These are phyloP conservation scores for Candida railenensis DNA, from an alignment of 805 yeast species.

Conservation along the genomic window DNA sequence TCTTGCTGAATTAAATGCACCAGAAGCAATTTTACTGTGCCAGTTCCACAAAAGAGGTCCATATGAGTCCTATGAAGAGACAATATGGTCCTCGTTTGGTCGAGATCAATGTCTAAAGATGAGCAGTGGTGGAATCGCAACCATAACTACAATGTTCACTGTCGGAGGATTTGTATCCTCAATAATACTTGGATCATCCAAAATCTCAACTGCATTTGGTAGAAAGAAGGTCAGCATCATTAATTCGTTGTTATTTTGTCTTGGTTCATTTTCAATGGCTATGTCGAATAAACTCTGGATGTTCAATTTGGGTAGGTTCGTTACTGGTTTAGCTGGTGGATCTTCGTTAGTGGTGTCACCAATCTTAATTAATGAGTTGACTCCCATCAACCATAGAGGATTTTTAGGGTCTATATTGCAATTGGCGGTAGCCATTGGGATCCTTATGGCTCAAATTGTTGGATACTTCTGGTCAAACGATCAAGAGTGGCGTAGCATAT, in stretches of 20 bases:
- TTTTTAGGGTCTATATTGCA: slow-evolving; percentile 39
- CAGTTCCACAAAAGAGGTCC: slow-evolving; percentile 18
- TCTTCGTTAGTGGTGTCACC: slow-evolving; percentile 40
- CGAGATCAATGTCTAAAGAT: slow-evolving; percentile 30
- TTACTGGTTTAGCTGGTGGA: slow-evolving; percentile 40
- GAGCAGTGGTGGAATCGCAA: slow-evolving; percentile 17
- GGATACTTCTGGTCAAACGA: slow-evolving; percentile 34
- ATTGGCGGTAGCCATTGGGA: slow-evolving; percentile 37
- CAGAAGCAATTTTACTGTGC: slow-evolving; percentile 30
- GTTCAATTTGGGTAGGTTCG: slow-evolving; percentile 30
- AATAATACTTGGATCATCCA: slow-evolving; percentile 25
- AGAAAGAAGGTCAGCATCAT: slow-evolving; percentile 21
- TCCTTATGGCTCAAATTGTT: slow-evolving; percentile 32
- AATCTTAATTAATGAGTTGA: slow-evolving; percentile 36
- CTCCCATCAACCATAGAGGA: slow-evolving; percentile 42
- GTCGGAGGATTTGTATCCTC: slow-evolving; percentile 37
- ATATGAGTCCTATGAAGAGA: slow-evolving; percentile 17
- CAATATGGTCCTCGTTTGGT: slow-evolving; percentile 25
- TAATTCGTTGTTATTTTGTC: slow-evolving; percentile 19
- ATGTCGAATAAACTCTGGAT: slow-evolving; percentile 16
- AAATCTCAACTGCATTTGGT: slow-evolving; percentile 22
- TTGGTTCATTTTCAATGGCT: slow-evolving; percentile 30
- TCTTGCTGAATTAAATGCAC: slow-evolving; percentile 37
- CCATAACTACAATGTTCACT: slow-evolving; percentile 33
- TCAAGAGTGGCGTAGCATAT: slow-evolving; percentile 37